Evolutionary conservation across 768 basidiomycete species (phyloP), one percentile per base, ranked within the genome.

Genomic region (Gautieria morchelliformis): DNA sequence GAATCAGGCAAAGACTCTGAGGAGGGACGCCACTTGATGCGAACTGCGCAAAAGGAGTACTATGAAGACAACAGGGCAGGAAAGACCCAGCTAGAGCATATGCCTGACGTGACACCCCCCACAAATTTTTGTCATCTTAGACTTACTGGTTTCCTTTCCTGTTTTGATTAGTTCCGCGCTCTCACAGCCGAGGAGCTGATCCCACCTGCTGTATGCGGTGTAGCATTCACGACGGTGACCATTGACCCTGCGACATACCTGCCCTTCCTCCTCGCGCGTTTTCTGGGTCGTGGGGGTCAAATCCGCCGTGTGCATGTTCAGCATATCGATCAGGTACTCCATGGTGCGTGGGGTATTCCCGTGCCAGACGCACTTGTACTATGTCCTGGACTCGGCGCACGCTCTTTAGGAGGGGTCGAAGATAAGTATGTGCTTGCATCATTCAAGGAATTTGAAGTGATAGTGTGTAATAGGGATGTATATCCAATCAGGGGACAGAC

Each of bases 321-420:
- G 60, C 87, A 90, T 59, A 77, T 92, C 59, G 70, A 75, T 33
- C 83, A 89, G 64, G 73, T 89, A 19, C 66, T 85, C n/a, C 80
- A 84, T 62, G 84, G 84, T 19, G 60, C 60, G n/a, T 65, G 82
- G 82, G 8, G 62, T 57, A 33, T 60, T 55, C 45, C 60, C 60
- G 11, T 68, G 65, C 65, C 67, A 0, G 78, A 81, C 48, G 87
- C 82, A 0, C 65, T 92, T 1, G 67, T 93, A 5, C 79, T 85
- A 10, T 91, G 88, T 62, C 75, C 80, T 0, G 90, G 90, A 0
- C 68, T 93, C 20, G 80, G 80, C 3, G 77, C 80, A 15, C 70
- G 77, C 0, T 68, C 69, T 8, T 70, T 82, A 1, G 79, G 80
- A 10, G 78, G 78, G 6, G 73, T 82, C 20, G 77, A 78, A 59